These are phyloP conservation scores for Theileria annulata DNA, from an alignment of 169 alveolate species.

Conservation along the genomic window DNA sequence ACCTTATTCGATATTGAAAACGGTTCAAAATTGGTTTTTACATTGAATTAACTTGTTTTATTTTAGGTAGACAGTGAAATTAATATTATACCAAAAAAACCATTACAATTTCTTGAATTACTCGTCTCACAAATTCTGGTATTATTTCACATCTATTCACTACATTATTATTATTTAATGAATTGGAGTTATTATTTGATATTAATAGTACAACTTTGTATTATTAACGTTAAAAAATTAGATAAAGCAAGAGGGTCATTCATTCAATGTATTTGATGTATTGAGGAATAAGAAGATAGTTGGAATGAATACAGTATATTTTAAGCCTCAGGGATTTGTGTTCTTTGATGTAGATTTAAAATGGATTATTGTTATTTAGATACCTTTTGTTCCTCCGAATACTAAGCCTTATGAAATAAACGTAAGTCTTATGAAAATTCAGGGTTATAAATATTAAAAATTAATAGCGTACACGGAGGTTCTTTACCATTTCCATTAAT, in stretches of 20 bases:
- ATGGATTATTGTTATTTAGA: background rate
- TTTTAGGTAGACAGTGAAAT: slow-evolving; percentile 54
- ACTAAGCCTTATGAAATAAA: slow-evolving; percentile 14
- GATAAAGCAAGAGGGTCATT: slow-evolving; percentile 77
- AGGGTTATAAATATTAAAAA: background rate
- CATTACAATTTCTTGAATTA: slow-evolving; percentile 73
- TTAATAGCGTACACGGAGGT: slow-evolving; percentile 64
- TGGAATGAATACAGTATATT: slow-evolving; percentile 64
- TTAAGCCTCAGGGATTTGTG: slow-evolving; percentile 74
- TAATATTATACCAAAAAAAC: slow-evolving; percentile 67
- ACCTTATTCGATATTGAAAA: slow-evolving; percentile 73
- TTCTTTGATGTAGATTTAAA: slow-evolving; percentile 64
- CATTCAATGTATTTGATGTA: slow-evolving; percentile 68
- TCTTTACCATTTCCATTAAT: slow-evolving; percentile 69
- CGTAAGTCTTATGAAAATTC: background rate
- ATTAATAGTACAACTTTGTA: background rate
- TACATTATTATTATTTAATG: background rate
- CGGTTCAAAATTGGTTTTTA: slow-evolving; percentile 67
- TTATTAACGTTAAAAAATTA: no score
- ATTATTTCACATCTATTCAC: background rate
- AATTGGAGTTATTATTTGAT: background rate
- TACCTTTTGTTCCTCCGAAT: background rate
- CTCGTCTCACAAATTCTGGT: slow-evolving; percentile 75
- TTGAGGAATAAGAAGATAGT: slow-evolving; percentile 64
- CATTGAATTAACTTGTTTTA: background rate